phyloP scores from a whole-genome alignment of 495 filamentous ascomycete genomes.

The Parathielavia hyrcaniae region DNA sequence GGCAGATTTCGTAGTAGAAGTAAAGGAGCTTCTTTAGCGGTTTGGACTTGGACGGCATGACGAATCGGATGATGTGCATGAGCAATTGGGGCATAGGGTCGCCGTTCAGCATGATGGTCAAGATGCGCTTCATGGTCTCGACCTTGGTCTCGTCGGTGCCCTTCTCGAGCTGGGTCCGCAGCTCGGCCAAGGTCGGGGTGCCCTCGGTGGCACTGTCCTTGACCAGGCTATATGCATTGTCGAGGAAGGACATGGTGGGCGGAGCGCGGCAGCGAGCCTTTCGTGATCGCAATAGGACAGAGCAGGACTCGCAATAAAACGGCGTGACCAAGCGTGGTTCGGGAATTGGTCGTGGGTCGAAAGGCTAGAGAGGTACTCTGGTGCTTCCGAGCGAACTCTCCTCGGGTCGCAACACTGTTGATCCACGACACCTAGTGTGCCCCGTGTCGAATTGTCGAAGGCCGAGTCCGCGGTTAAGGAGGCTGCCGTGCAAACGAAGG shows the following conservation, averaged over 20 bases:
- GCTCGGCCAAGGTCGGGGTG: slow-evolving; percentile 80
- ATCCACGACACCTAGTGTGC: too few species aligned
- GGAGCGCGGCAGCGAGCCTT: slow-evolving; percentile 19
- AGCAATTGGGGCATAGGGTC: slow-evolving; percentile 91
- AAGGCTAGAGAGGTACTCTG: not conserved
- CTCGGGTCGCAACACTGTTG: not conserved
- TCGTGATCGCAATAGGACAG: slow-evolving; percentile 3
- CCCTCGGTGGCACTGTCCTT: slow-evolving; percentile 87
- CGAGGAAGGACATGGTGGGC: slow-evolving; percentile 87
- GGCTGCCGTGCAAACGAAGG: slow-evolving; percentile 12
- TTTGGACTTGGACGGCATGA: slow-evolving; percentile 97
- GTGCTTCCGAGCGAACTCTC: slow-evolving; percentile 11
- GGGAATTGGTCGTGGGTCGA: slow-evolving; percentile 17
- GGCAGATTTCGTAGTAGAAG: slow-evolving; percentile 98
- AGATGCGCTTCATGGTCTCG: slow-evolving; percentile 96
- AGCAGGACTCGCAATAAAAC: slow-evolving; percentile 6
- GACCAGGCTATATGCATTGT: slow-evolving; percentile 89
- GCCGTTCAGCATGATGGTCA: slow-evolving; percentile 96
- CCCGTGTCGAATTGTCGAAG: slow-evolving; percentile 1
- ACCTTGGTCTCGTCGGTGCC: slow-evolving; percentile 94
- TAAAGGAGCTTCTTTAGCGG: slow-evolving; percentile 97
- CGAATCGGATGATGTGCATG: slow-evolving; percentile 99
- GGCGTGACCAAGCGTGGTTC: not conserved
- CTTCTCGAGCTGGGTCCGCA: slow-evolving; percentile 93
- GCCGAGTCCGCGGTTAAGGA: slow-evolving; percentile 14